Evolutionary conservation across 495 filamentous ascomycete species (phyloP), one percentile per base, ranked within the genome.

Genomic region (Aspergillus coremiiformis): DNA sequence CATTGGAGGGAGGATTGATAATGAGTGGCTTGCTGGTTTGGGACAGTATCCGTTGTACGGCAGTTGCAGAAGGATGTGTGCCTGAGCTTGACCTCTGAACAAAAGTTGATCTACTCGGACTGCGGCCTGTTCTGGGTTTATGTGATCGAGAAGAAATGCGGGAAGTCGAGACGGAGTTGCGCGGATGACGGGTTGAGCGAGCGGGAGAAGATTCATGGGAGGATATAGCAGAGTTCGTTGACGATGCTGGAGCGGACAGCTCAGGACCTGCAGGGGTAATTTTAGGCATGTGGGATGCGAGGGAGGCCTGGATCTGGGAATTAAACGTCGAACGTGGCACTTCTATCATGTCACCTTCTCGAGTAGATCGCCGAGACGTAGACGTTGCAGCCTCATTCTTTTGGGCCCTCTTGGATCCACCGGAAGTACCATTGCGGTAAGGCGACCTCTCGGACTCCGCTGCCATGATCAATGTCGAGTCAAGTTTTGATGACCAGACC

Each of bases 41-140:
- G 5, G 84, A 84, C 24, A 90, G 70, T 39, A 80, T 80, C 59
- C 82, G 79, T 56, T 83, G 79, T 44, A 79, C 75, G 26, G 84
- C 76, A 42, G 83, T 75, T 15, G 80, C 76, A 47, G 84, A 76
- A 23, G 82, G 78, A 39, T 74, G 69, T 23, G 54, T 70, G 59
- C 48, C 69, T 68, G 60, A 66, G 67, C 39, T 73, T 44, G 59
- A 58, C 27, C 55, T 64, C 3, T 68, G 58, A 32, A 63, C 70
- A 61, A 69, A 77, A 52, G 72, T 62, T 17, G 70, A 67, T 59
- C 86, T 78, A 49, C 71, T 73, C 1, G 88, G 88, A 57, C 84
- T 90, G 32, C 75, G 68, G 48, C 91, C 87, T 52, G 84, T 78
- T 50, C 77, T 75, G 64, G 81, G 84, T 69, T 87, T 89, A 58